phyloP scores from a whole-genome alignment of 257 asterid species.

The Jaltomata sinuosa region DNA sequence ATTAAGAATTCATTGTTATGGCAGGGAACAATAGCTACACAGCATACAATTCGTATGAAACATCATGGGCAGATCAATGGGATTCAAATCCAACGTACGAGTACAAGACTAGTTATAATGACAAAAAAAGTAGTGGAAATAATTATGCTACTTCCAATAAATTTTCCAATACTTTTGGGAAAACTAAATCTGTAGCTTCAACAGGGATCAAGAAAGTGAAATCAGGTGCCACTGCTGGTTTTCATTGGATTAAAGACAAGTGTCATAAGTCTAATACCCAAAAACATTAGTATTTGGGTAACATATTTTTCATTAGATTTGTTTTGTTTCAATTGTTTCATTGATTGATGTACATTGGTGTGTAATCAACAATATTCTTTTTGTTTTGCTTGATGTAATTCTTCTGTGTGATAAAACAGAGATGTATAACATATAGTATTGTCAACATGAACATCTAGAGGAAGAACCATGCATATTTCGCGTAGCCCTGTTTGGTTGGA shows the following conservation, averaged over 20 bases:
- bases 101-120: not conserved
- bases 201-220: constrained; percentile 71
- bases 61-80: constrained; percentile 78
- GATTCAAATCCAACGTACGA: constrained; percentile 31
- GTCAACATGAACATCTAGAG: not conserved
- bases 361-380: not conserved
- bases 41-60: constrained; percentile 39
- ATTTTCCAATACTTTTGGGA: constrained; percentile 30
- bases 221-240: constrained; percentile 57
- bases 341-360: not conserved
- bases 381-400: not conserved
- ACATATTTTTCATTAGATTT: not conserved
- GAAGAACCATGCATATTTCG: no score
- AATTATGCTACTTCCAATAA: constrained; percentile 13
- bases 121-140: constrained; percentile 3
- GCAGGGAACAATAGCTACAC: constrained; percentile 1
- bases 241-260: constrained; percentile 52
- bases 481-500: no score
- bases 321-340: not conserved
- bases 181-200: constrained; percentile 50
- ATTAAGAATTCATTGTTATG: not conserved
- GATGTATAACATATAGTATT: not conserved
- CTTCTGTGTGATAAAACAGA: not conserved
- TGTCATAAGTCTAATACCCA: constrained; percentile 26
- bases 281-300: constrained; percentile 16